Base-by-base conservation (phyloP, 306 rosid species). In the Parietaria judaica region DNA sequence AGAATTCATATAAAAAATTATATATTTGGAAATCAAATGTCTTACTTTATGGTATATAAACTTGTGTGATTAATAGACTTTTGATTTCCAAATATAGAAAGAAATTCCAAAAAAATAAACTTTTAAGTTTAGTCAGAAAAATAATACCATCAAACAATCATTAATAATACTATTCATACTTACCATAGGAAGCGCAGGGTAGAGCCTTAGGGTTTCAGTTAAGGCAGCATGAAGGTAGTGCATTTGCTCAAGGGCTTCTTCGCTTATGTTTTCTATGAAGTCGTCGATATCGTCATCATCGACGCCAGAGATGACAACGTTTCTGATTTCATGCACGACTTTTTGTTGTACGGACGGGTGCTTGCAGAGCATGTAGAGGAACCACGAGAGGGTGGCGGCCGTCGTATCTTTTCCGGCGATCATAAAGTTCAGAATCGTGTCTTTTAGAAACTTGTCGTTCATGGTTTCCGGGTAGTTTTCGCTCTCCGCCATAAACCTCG, bases 201-300 rank as follows among this genome's bases (percentile, higher is more conserved):
- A 84, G 6, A 89, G 74, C 73, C 89, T 89, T 67, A 89, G 70
- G 69, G 97, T 89, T 66, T 89, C 95, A 2, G 95, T 70, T 12
- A 89, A 37, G 13, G 95, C 66, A 4, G 97, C 92, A 56, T 89
- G 97, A 63, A 89, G 92, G 79, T 84, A 84, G 38, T 86, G 97
- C 95, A 89, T 84, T 69, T 75, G 51, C 31, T 86, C 89, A 16
- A 89, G 79, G 8, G 69, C 53, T 52, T 54, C 76, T 36, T 86
- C 89, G 11, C 77, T 84, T 71, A 89, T 61, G 13, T 79, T 76
- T 7, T 61, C 69, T 23, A 78, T 55, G 63, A 80, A 82, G 13
- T 75, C 87, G 48, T 89, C 83, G 1, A 80, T 46, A 51, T 23
- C 81, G 79, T 36, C 53, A 8, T 8, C 46, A 13, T 60, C 73